Evolutionary conservation across 2,329 filamentous ascomycete species (phyloP), one percentile per base, ranked within the genome.

Genomic region (Chaetomiaceae sp.): DNA sequence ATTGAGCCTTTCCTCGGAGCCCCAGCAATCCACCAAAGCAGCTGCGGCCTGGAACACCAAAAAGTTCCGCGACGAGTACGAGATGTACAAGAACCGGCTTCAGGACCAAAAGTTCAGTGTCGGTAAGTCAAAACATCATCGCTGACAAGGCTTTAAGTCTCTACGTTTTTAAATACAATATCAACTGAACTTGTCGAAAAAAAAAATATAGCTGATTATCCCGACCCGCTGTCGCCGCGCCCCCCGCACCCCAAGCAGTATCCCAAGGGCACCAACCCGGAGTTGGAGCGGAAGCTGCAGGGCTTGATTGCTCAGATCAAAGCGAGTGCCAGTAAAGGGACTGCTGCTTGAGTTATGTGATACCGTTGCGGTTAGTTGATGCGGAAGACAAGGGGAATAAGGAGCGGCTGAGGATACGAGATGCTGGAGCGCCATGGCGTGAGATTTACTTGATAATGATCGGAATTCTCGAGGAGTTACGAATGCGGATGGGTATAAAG

Each of bases 61-160:
- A 41, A 64, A 73, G 62, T 65, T 66, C 48, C 71, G 64, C 41
- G 75, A 79, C 7, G 77, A 80, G 40, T 66, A 64, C 34, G 72
- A 77, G 4, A 48, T 56, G 4, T 61, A 65, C 9, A 73, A 68
- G 38, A 52, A 66, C 2, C 71, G 64, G 18, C 68, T 81, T 0
- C 53, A 65, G 1, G 76, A 80, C 56, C 69, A 70, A 38, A 68
- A 69, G 9, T 79, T 80, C 60, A 74, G 71, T 49, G 69, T 73
- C 5, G 66, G 78, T 79, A 64, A 59, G 73, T 56, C 4, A 4
- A 16, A n/a, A 14, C 33, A 16, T n/a, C 33, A 16, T 58, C 14
- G 20, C 8, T n/a, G n/a, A n/a, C n/a, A n/a, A n/a, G n/a, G n/a
- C n/a, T n/a, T n/a, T n/a, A n/a, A n/a, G 21, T 11, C 10, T 32